Evolutionary conservation across 2,329 filamentous ascomycete genomes (phyloP), one percentile per base, ranked within the genome.

Genomic region (Colletotrichum spaethianum): DNA sequence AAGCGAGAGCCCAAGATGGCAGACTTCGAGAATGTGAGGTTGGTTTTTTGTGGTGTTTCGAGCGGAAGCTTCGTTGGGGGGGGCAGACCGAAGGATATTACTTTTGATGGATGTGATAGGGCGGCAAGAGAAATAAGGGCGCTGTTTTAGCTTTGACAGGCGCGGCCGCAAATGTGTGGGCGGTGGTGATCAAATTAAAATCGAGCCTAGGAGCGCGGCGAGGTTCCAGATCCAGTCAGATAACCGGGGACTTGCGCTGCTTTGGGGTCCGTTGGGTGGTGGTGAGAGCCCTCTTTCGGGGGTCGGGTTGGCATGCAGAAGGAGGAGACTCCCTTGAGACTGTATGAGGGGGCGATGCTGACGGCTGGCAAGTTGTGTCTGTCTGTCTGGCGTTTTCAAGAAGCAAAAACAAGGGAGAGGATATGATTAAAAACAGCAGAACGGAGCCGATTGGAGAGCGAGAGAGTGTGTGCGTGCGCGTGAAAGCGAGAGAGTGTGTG

Each of bases 21-120:
- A 72, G 69, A 72, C 65, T 72, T 69, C 59, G 62, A 67, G 65
- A 72, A 69, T 69, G 69, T 36, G 65, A 59, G 38, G 59, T 68
- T 63, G 57, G 59, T 57, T 72, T 72, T 72, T 63, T 60, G 57
- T 68, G 69, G 64, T 68, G 64, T 72, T 72, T 72, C 69, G 69
- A 59, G 59, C 50, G 69, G 50, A 68, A 72, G 64, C 64, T 72
- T 72, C 69, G 69, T 68, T 46, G 42, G 69, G 57, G 62, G 69
- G 65, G 57, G 18, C 56, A 40, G 53, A 42, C 42, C 36, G 50
- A 69, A 57, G 69, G 65, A 69, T 63, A 69, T 63, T 40, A 65
- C 66, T 63, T 72, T 72, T 63, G 59, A 53, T 26, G 42, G 40
- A 55, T 33, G 46, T 72, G 65, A 69, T 72, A 72, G 69, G 65